phyloP scores from a whole-genome alignment of 2,329 filamentous ascomycete species.

The Phoma herbarum region DNA sequence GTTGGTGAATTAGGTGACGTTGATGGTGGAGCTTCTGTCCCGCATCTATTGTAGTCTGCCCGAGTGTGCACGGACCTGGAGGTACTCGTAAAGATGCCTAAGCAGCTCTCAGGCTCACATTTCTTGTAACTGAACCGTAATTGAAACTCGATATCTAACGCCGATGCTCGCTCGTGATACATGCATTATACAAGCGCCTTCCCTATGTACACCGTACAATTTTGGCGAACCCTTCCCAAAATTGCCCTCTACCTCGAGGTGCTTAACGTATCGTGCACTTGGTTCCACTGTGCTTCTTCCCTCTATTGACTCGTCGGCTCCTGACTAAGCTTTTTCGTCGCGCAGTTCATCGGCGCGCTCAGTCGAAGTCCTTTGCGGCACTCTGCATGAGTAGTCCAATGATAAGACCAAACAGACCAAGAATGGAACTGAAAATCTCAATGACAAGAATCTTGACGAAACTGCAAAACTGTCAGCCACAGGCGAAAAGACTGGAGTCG shows the following conservation, averaged over 20 bases:
- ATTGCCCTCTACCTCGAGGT: constrained; percentile 5
- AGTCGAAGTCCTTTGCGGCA: constrained; percentile 78
- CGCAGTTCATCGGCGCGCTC: constrained; percentile 16
- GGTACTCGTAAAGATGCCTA: constrained; percentile 13
- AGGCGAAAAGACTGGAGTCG: not conserved
- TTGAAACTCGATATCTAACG: constrained; percentile 36
- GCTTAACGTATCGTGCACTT: constrained; percentile 25
- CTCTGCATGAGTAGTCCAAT: constrained; percentile 87
- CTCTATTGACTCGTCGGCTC: constrained; percentile 3
- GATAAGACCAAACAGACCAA: constrained; percentile 95
- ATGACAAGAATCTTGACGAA: constrained; percentile 99
- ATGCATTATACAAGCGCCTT: constrained; percentile 50
- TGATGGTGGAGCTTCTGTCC: constrained; percentile 34
- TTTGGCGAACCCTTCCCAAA: constrained; percentile 8
- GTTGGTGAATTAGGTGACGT: constrained; percentile 23
- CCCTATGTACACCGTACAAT: constrained; percentile 46
- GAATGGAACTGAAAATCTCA: constrained; percentile 98
- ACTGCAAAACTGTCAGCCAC: constrained; percentile 56
- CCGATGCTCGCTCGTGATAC: constrained; percentile 47
- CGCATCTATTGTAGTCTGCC: constrained; percentile 20
- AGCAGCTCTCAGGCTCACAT: constrained; percentile 3
- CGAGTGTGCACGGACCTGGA: constrained; percentile 29
- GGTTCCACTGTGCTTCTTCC: not conserved
- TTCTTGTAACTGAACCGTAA: constrained; percentile 11
- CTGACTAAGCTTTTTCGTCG: not conserved